Base-by-base conservation (phyloP, 2,329 filamentous ascomycete species). In the Canariomyces notabilis region DNA sequence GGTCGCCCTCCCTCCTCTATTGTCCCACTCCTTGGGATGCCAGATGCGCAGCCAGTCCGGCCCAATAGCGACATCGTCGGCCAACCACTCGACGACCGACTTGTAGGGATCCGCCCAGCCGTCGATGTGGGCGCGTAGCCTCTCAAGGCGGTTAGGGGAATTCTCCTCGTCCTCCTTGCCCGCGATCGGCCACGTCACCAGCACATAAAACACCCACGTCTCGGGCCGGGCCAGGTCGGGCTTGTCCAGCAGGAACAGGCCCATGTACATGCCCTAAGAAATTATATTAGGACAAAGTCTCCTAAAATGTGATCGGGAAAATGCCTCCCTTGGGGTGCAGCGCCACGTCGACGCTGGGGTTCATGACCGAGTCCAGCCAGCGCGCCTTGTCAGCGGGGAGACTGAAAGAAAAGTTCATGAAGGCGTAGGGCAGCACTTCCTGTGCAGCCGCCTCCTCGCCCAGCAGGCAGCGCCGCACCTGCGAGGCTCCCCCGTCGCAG, bases 1-100 rank as follows among this genome's bases (percentile, higher is more conserved):
- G 21, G 57, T 58, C 6, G 52, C 54, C 11, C 45, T 44, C 4
- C 58, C 58, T 2, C 32, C 37, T 6, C 35, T 37, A 22, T 52
- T 52, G 38, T 49, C 50, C 50, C 50, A 52, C 38, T 44, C 19
- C 19, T 37, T 49, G 31, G 50, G 42, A 36, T 46, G 38, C 50
- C 50, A 52, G 20, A 43, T 46, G n/a, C 46, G 42, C 19, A 52
- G 29, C 35, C 46, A 42, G n/a, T 46, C 42, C 23, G 19, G 19
- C 9, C 38, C 39, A 21, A 49, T 47, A 2, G 21, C 16, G 5
- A 47, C 34, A 29, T 52, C 50, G n/a, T 46, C 43, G n/a, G 23
- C 15, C 35, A 52, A 15, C 46, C 46, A 47, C 16, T 52, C 46
- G 14, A 52, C 42, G 5, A 49, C 46, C 18, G 36, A 42, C 34